Conservation (phyloP, 2,329 filamentous ascomycete species). For the Corinectria fuckeliana region DNA sequence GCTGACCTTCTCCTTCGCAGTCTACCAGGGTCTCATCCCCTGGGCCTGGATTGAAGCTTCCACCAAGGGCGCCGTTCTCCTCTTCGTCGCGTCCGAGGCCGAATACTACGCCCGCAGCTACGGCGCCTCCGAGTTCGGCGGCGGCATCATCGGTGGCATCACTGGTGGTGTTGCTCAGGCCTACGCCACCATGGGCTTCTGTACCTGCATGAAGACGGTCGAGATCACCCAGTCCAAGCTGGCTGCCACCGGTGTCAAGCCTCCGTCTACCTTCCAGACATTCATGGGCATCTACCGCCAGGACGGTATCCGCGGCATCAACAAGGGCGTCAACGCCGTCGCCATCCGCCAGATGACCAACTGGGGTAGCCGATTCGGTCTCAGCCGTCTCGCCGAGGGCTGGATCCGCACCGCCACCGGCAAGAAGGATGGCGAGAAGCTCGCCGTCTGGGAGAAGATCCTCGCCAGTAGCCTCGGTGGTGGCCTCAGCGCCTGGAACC, state of each 20-base stretch:
- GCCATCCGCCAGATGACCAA: constrained; percentile 99
- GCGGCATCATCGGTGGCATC: constrained; percentile 91
- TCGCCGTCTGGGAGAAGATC: constrained; percentile 85
- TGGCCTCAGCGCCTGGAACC: constrained; percentile 97
- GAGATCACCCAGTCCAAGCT: constrained; percentile 99
- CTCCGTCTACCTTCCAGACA: constrained; percentile 88
- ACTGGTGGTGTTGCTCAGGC: constrained; percentile 94
- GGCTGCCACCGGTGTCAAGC: constrained; percentile 80
- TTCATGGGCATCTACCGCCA: constrained; percentile 97
- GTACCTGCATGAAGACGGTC: constrained; percentile 99
- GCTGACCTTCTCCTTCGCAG: constrained; percentile 55
- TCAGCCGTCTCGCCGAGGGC: constrained; percentile 88
- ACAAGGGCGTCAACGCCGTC: constrained; percentile 98
- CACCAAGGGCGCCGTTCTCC: constrained; percentile 97
- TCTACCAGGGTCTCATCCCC: constrained; percentile 99
- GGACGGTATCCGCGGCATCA: constrained; percentile 95
- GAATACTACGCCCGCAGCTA: constrained; percentile 89
- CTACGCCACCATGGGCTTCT: constrained; percentile 99
- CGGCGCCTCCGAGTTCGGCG: constrained; percentile 85
- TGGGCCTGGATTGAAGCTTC: constrained; percentile 99
- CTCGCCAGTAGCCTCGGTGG: constrained; percentile 85
- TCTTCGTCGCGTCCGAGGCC: constrained; percentile 98
- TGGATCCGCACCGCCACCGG: constrained; percentile 79
- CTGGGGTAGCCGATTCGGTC: constrained; percentile 96
- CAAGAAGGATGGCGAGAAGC: constrained; percentile 82